phyloP scores from a whole-genome alignment of 2,329 filamentous ascomycete genomes.

The Epichloe gansuensis region DNA sequence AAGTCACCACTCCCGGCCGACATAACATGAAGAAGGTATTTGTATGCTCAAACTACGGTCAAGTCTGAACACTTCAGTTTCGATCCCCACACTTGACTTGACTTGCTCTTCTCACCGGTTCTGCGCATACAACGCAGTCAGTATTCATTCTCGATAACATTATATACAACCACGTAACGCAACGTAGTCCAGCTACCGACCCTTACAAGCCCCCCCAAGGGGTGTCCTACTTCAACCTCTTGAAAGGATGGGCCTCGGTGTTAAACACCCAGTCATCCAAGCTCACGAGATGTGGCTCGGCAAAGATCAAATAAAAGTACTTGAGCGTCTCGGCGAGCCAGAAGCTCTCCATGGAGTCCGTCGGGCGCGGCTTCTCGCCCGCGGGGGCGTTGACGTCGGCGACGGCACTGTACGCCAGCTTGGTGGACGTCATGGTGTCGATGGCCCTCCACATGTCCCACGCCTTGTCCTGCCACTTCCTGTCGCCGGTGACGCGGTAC shows the following conservation, averaged over 20 bases:
- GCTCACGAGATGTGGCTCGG: conserved; percentile 48
- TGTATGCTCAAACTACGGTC: too few relatives aligned
- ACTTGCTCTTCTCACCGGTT: too few relatives aligned
- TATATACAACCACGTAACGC: too few relatives aligned
- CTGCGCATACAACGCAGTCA: too few relatives aligned
- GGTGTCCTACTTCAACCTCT: conserved; percentile 8
- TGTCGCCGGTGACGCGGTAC: conserved; percentile 39
- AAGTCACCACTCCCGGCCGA: too few relatives aligned
- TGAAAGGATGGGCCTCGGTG: conserved; percentile 39
- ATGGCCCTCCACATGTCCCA: conserved; percentile 43
- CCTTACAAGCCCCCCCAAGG: too few relatives aligned
- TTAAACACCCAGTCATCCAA: conserved; percentile 58
- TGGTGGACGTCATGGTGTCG: conserved; percentile 32
- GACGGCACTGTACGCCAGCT: conserved; percentile 37
- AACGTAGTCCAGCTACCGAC: neutral
- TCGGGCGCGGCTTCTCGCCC: conserved; percentile 20
- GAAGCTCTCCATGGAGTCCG: conserved; percentile 57
- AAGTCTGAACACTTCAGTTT: too few relatives aligned
- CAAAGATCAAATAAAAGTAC: conserved; percentile 63
- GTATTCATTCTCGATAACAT: too few relatives aligned
- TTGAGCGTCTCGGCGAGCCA: conserved; percentile 66
- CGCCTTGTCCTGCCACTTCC: conserved; percentile 30
- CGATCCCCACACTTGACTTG: too few relatives aligned
- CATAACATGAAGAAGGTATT: too few relatives aligned
- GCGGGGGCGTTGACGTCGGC: conserved; percentile 21